phyloP scores from a whole-genome alignment of 2,329 filamentous ascomycete genomes.

The Colletotrichum lupini region DNA sequence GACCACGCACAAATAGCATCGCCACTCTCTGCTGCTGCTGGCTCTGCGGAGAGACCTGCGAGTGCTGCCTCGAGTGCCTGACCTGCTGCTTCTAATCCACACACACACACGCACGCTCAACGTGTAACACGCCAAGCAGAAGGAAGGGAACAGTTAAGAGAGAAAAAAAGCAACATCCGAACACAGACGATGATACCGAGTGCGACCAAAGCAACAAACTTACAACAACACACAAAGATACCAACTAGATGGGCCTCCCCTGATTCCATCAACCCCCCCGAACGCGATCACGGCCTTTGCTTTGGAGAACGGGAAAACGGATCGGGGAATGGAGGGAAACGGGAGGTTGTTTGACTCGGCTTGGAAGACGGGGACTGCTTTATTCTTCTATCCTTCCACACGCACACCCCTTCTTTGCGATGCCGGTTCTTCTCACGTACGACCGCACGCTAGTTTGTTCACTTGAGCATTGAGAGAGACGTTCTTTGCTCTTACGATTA shows the following conservation, averaged over 20 bases:
- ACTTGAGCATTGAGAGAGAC: neutral
- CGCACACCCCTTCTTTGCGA: neutral
- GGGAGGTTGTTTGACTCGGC: neutral
- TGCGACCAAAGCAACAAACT: neutral
- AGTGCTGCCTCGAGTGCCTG: slow-evolving; percentile 55
- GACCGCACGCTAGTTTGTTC: neutral
- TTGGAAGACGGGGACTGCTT: neutral
- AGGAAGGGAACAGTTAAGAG: no score
- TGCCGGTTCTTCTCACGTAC: neutral
- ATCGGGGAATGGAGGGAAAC: neutral
- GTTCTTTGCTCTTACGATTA: slow-evolving; percentile 19
- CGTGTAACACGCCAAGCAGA: no score
- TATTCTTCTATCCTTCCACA: neutral
- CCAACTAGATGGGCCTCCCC: neutral
- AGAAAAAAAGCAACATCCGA: neutral
- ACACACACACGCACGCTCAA: neutral
- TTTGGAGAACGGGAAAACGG: neutral
- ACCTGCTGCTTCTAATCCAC: slow-evolving; percentile 50
- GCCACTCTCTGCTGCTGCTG: slow-evolving; percentile 57
- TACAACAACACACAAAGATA: neutral
- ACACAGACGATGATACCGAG: neutral
- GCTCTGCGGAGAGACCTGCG: slow-evolving; percentile 56
- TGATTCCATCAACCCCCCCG: neutral
- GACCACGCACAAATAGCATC: slow-evolving; percentile 41
- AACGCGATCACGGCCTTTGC: slow-evolving; percentile 29